Conservation (phyloP, 768 basidiomycete species). For the Sporobolomyces pararoseus region DNA sequence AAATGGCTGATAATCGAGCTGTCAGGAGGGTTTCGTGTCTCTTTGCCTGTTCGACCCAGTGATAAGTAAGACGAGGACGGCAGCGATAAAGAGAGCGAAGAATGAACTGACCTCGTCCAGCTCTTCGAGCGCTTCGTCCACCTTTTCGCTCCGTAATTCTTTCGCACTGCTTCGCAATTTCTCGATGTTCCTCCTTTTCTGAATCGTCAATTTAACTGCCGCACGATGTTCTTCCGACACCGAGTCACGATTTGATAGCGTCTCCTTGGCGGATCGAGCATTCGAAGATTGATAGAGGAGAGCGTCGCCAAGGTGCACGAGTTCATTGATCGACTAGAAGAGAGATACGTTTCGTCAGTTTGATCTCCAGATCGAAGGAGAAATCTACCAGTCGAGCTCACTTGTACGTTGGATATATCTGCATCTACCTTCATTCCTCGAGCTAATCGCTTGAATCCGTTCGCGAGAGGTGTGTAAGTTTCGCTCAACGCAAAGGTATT, state of each 20-base stretch:
- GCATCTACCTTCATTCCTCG: constrained; percentile 64
- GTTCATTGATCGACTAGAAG: constrained; percentile 73
- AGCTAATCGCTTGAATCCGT: constrained; percentile 79
- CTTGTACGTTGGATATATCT: constrained; percentile 59
- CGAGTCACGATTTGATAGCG: constrained; percentile 77
- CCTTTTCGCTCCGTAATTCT: constrained; percentile 71
- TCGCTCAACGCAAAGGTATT: constrained; percentile 85
- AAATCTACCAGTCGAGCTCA: constrained; percentile 1
- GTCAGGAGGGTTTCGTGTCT: constrained; percentile 82
- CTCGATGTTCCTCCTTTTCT: constrained; percentile 86
- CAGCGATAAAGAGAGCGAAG: not conserved
- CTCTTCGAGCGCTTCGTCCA: constrained; percentile 87
- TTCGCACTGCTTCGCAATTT: constrained; percentile 78
- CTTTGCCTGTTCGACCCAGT: constrained; percentile 62
- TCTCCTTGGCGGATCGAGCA: constrained; percentile 93
- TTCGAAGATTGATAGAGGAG: constrained; percentile 95
- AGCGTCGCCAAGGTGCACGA: constrained; percentile 91
- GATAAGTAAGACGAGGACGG: not conserved
- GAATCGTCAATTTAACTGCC: constrained; percentile 87
- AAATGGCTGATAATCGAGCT: constrained; percentile 84
- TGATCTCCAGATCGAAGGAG: no score
- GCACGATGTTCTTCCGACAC: constrained; percentile 91
- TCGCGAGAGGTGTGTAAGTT: constrained; percentile 74
- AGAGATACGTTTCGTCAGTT: no score
- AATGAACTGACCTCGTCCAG: constrained; percentile 70